Evolutionary conservation across 331 rosid species (phyloP).

Genomic region (Arachis monticola): DNA sequence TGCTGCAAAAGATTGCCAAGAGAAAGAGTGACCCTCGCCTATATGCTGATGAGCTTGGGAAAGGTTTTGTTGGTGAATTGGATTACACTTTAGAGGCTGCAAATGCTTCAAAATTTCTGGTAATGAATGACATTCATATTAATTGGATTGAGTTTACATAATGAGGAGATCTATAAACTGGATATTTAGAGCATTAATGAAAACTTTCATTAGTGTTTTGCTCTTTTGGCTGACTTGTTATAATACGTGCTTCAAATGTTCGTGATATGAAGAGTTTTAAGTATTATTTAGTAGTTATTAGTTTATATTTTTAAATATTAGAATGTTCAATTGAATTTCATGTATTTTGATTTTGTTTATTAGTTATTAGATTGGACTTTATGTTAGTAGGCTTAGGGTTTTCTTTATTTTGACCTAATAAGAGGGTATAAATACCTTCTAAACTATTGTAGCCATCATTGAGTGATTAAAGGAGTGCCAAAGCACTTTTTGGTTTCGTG

Average conservation of each 20-base stretch:
- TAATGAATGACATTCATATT: slow-evolving; percentile 42
- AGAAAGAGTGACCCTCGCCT: slow-evolving; percentile 85
- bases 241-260: background rate
- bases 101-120: slow-evolving; percentile 85
- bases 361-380: too few relatives aligned
- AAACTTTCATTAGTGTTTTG: slow-evolving; percentile 12
- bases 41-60: slow-evolving; percentile 98
- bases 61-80: slow-evolving; percentile 88
- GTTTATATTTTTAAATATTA: too few relatives aligned
- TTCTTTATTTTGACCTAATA: too few relatives aligned
- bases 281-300: too few relatives aligned
- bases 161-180: slow-evolving; percentile 32
- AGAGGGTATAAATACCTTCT: too few relatives aligned
- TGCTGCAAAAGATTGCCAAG: slow-evolving; percentile 84
- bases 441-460: too few relatives aligned
- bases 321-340: too few relatives aligned
- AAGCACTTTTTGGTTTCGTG: too few relatives aligned
- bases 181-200: slow-evolving; percentile 5
- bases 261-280: too few relatives aligned
- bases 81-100: slow-evolving; percentile 90
- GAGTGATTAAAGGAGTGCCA: too few relatives aligned
- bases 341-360: too few relatives aligned
- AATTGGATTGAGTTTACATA: slow-evolving; percentile 17
- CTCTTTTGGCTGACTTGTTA: slow-evolving; percentile 36
- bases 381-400: too few relatives aligned